A percentile compares a stretch with the other conserved stretches of the same genome.
phyloP scores from a whole-genome alignment of 73 alveolate species.

The Stentor coeruleus region DNA sequence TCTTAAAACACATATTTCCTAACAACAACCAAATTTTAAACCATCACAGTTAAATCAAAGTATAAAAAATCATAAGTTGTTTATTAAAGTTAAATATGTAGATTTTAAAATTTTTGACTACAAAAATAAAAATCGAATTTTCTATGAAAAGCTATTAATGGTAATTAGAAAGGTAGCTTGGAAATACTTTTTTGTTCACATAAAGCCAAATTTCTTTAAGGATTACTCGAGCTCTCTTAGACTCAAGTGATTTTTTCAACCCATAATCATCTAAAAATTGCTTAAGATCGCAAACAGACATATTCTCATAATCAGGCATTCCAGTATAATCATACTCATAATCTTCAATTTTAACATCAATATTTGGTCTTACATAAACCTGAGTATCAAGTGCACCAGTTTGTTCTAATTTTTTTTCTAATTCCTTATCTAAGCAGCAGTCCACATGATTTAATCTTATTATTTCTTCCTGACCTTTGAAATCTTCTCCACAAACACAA shows the following conservation, averaged over 20 bases:
- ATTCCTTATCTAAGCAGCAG: background rate
- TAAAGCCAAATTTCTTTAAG: constrained; percentile 4
- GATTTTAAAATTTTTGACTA: no score
- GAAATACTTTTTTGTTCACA: background rate
- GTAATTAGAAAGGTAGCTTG: background rate
- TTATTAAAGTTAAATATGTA: no score
- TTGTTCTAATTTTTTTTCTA: background rate
- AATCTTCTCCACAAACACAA: constrained; percentile 2
- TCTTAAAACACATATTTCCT: no score
- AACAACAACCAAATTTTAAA: no score
- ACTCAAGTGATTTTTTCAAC: constrained; percentile 6
- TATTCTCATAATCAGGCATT: constrained; percentile 9
- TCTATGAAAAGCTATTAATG: no score
- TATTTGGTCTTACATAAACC: background rate
- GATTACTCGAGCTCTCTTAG: background rate
- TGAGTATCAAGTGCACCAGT: background rate
- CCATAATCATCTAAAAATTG: background rate
- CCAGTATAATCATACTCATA: background rate
- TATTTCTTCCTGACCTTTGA: background rate
- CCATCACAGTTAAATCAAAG: no score
- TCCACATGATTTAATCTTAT: background rate
- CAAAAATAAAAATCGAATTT: no score
- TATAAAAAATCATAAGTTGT: no score
- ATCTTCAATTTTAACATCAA: background rate
- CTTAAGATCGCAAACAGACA: background rate